Conservation (phyloP, 2,329 filamentous ascomycete species). For the Trichoderma lentiforme region DNA sequence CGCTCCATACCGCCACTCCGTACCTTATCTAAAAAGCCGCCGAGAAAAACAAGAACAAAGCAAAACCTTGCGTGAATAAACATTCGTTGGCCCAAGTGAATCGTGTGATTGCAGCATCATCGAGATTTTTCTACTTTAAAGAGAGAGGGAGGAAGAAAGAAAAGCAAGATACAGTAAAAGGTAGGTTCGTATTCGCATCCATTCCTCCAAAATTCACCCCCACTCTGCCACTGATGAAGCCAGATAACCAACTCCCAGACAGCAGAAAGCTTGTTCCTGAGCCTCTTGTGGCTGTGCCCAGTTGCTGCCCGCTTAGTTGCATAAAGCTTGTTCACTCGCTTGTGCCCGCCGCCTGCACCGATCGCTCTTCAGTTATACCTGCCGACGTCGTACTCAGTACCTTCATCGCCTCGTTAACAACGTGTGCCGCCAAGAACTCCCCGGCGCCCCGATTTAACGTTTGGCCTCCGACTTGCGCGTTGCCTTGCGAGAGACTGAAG, state of each 20-base stretch:
- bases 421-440: background rate
- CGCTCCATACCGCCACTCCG: background rate
- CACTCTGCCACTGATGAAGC: slow-evolving; percentile 1
- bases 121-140: background rate
- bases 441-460: slow-evolving; percentile 11
- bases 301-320: slow-evolving; percentile 3
- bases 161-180: background rate
- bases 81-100: background rate
- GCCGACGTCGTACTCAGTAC: background rate
- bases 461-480: slow-evolving; percentile 11
- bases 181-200: slow-evolving; percentile 14
- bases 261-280: slow-evolving; percentile 4
- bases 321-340: slow-evolving; percentile 1
- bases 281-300: background rate
- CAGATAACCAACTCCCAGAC: slow-evolving; percentile 6
- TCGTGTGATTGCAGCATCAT: background rate
- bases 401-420: background rate
- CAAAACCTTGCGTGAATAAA: background rate
- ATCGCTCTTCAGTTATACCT: background rate
- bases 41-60: background rate
- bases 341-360: background rate
- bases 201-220: background rate
- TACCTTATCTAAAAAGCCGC: background rate
- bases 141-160: background rate
- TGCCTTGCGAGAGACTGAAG: slow-evolving; percentile 14